A percentile compares a stretch with the other conserved stretches of the same genome.
Evolutionary conservation across 78 protist species (phyloP).

Genomic region (Cavenderia fasciculata): DNA sequence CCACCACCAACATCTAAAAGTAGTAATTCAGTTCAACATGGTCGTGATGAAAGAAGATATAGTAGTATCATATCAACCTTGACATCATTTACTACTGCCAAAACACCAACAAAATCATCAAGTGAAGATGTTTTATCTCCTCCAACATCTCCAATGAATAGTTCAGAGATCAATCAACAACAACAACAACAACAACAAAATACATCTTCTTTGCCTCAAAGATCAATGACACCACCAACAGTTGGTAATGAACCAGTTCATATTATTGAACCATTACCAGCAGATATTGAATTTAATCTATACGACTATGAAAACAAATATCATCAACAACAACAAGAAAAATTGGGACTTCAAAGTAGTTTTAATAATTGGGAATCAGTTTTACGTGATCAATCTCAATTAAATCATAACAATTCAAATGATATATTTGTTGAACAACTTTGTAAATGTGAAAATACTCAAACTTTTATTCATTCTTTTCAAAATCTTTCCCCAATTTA

Average conservation of each 20-base stretch:
- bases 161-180: neutral
- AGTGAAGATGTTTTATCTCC: slow-evolving; percentile 1
- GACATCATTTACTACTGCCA: too few species aligned
- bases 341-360: too few species aligned
- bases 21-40: too few species aligned
- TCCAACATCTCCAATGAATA: neutral
- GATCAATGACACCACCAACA: neutral
- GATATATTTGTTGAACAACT: slow-evolving; percentile 18
- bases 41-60: too few species aligned
- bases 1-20: too few species aligned
- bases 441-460: slow-evolving; percentile 12
- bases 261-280: slow-evolving; percentile 61
- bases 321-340: too few species aligned
- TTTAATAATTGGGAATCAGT: too few species aligned
- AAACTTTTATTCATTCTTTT: slow-evolving; percentile 7
- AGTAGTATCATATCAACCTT: too few species aligned
- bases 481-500: slow-evolving; percentile 34
- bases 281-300: slow-evolving; percentile 34
- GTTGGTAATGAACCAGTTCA: neutral
- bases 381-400: too few species aligned
- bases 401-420: too few species aligned
- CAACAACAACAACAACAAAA: neutral
- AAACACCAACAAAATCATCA: neutral
- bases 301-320: slow-evolving; percentile 27
- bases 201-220: neutral